Base-by-base conservation (phyloP, 306 rosid species). In the Vigna hirtella region DNA sequence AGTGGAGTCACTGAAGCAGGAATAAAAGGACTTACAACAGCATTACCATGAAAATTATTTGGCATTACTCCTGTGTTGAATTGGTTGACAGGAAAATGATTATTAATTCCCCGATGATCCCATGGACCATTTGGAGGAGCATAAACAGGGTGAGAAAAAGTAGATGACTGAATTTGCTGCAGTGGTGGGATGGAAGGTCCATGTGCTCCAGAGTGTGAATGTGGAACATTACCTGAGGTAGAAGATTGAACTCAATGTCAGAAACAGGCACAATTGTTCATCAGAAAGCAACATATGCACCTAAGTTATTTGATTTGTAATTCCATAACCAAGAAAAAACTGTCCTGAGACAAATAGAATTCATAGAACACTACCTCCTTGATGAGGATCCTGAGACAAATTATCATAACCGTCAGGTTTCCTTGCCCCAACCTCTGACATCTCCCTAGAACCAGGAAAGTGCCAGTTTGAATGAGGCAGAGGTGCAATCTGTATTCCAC, bases 1-100 rank as follows among this genome's bases (percentile, higher is more conserved):
- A 94, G 86, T 20, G 98, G 96, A 81, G 97, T 90, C 77, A 90
- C 93, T 17, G 98, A 92, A 83, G 94, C 90, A 76, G 96, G 94
- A 74, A 89, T 73, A 77, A 89, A 95, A 58, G 98, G 93, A 76
- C 88, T 66, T 74, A 83, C 87, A 59, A 87, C 83, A 78, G 91
- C 80, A 86, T 72, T 86, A 24, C 88, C 83, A 50, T 82, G 96
- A 82, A 90, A 87, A 78, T 61, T 83, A 85, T 78, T 88, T 24
- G 89, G 88, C 78, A 83, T 73, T 36, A 66, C 86, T 63, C 85
- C 91, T 42, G 91, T 80, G 68, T 87, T 76, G 61, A 80, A 86
- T 64, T 90, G 93, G 81, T 81, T 87, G 73, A 76, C 74, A 83
- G 90, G 93, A 77, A 84, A 81, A 71, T 86, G 91, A 61, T 85